Evolutionary conservation across 768 basidiomycete species (phyloP), one percentile per base, ranked within the genome.

Genomic region (Amanita molliuscula): DNA sequence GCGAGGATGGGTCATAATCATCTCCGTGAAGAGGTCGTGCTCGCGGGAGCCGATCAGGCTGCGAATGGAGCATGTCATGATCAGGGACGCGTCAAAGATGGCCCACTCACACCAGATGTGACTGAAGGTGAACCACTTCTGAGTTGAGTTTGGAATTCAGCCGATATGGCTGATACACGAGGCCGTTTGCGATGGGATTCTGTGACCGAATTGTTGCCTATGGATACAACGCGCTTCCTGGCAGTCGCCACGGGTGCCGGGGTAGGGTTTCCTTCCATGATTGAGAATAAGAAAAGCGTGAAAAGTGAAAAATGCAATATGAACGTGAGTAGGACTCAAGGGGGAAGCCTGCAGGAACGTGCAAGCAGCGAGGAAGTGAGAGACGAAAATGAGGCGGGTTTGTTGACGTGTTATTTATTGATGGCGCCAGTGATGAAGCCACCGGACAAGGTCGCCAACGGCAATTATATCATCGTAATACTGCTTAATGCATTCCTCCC

Each of bases 391-490:
- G 44, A 54, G 53, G 49, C 57, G 48, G 54, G 43, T 55, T 42
- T 67, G 57, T 64, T 65, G 63, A 65, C 65, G 64, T 63, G 64
- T 68, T 68, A 55, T 66, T 68, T 68, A 61, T 44, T 50, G 40
- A 50, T 23, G 21, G 13, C 20, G 21, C 28, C n/a, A 11, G 25
- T 25, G 33, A 25, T 37, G 25, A 18, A 37, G 33, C 34, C 21
- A 45, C 37, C 20, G 6, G 13, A 18, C 18, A 10, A 16, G 18
- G 18, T 20, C 18, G n/a, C 20, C n/a, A 18, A 9, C 7, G 26
- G 11, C 10, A 11, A n/a, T 10, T 15, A 42, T 26, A 28, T 16
- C 45, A 35, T 34, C n/a, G n/a, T n/a, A n/a, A n/a, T n/a, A n/a
- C n/a, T n/a, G n/a, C n/a, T n/a, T n/a, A n/a, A 18, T n/a, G 25